Evolutionary conservation across 257 asterid genomes (phyloP).

Genomic region (Thymus mandschuricus): DNA sequence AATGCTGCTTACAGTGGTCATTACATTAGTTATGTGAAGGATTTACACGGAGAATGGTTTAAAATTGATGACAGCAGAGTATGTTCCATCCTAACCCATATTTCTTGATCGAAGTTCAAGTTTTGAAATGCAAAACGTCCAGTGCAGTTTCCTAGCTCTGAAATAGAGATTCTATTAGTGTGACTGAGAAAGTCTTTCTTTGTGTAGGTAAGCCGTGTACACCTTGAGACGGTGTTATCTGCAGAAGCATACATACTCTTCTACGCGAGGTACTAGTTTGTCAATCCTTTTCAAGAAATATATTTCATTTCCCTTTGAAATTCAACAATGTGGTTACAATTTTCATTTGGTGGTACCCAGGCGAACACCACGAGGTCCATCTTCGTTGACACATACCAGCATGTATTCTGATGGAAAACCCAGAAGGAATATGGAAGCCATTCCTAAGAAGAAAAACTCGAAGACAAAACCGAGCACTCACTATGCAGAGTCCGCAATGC

Average conservation of each 20-base stretch:
- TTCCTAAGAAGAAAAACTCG: conserved; percentile 26
- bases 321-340: background rate
- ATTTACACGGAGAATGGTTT: conserved; percentile 48
- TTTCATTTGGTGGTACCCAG: conserved; percentile 21
- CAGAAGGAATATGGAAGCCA: conserved; percentile 29
- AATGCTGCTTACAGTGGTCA: conserved; percentile 56
- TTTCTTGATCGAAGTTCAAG: background rate
- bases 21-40: conserved; percentile 55
- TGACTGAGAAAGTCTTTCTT: conserved; percentile 16
- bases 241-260: conserved; percentile 53
- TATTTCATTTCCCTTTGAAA: background rate
- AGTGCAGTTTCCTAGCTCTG: background rate
- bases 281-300: too few species aligned
- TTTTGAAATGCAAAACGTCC: background rate
- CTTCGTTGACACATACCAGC: conserved; percentile 4
- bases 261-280: conserved; percentile 43
- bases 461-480: conserved; percentile 16
- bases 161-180: conserved; percentile 1
- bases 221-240: conserved; percentile 44
- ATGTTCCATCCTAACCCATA: conserved; percentile 23
- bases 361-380: conserved; percentile 38
- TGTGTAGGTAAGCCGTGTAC: conserved; percentile 44
- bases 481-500: background rate
- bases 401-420: conserved; percentile 28
- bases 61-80: conserved; percentile 54